phyloP scores from a whole-genome alignment of 2,329 filamentous ascomycete genomes.

The Trichocomaceae sp. region DNA sequence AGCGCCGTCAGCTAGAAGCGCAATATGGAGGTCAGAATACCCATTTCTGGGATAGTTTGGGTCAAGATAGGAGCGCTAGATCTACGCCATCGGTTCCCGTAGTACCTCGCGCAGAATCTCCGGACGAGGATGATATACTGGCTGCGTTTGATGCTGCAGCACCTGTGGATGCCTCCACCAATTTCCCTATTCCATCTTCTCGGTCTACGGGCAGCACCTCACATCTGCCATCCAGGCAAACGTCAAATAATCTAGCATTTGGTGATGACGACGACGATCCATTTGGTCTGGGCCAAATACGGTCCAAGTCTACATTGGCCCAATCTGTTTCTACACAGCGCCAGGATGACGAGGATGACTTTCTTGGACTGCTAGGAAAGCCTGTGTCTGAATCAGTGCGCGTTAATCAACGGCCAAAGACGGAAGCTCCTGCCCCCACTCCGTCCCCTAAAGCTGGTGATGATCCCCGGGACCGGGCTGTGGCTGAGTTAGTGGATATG shows the following conservation, averaged over 20 bases:
- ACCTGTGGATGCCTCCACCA: slow-evolving; percentile 53
- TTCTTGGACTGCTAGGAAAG: slow-evolving; percentile 54
- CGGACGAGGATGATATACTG: slow-evolving; percentile 53
- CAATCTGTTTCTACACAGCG: slow-evolving; percentile 37
- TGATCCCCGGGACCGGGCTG: slow-evolving; percentile 64
- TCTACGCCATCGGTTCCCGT: slow-evolving; percentile 37
- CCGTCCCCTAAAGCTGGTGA: slow-evolving; percentile 24
- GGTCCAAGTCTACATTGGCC: slow-evolving; percentile 44
- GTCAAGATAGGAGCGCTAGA: slow-evolving; percentile 44
- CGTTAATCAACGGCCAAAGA: slow-evolving; percentile 24
- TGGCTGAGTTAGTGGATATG: slow-evolving; percentile 89
- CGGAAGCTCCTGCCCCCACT: slow-evolving; percentile 13
- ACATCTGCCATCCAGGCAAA: slow-evolving; percentile 16
- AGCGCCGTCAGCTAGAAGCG: slow-evolving; percentile 62
- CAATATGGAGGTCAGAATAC: slow-evolving; percentile 64
- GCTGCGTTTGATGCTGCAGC: slow-evolving; percentile 56
- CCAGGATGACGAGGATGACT: slow-evolving; percentile 53
- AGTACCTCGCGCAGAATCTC: neutral
- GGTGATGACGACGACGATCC: slow-evolving; percentile 73
- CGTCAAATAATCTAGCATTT: slow-evolving; percentile 28
- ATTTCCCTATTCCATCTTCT: slow-evolving; percentile 46
- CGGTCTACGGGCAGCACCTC: slow-evolving; percentile 19
- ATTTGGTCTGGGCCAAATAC: slow-evolving; percentile 67
- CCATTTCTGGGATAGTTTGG: slow-evolving; percentile 70
- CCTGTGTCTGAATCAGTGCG: slow-evolving; percentile 49